phyloP scores from a whole-genome alignment of 768 basidiomycete species.

The Pilatotrama ljubarskyi region DNA sequence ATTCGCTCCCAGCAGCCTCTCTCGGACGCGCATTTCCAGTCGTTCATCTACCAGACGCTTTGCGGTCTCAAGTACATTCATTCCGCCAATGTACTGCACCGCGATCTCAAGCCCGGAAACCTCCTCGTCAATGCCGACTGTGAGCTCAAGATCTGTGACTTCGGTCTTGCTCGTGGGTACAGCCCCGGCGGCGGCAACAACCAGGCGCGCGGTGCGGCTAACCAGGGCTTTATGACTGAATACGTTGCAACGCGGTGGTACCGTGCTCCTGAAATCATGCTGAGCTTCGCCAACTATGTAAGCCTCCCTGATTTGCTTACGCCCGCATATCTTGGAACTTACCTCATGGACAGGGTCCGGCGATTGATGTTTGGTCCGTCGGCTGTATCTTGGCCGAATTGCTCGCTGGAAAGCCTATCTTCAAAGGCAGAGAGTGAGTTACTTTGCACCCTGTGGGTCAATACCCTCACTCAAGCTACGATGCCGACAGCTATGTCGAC shows the following conservation, averaged over 20 bases:
- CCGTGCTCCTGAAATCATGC: constrained; percentile 97
- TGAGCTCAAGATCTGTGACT: constrained; percentile 98
- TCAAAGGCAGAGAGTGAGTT: constrained; percentile 92
- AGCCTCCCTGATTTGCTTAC: constrained; percentile 33
- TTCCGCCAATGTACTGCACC: constrained; percentile 95
- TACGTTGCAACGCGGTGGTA: constrained; percentile 99
- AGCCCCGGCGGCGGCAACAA: constrained; percentile 79
- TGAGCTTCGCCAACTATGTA: constrained; percentile 94
- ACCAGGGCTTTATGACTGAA: constrained; percentile 98
- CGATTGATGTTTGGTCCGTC: constrained; percentile 95
- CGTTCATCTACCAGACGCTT: constrained; percentile 97
- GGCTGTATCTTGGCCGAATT: constrained; percentile 95
- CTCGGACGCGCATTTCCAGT: constrained; percentile 91
- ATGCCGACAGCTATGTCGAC: constrained; percentile 86
- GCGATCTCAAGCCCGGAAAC: constrained; percentile 94
- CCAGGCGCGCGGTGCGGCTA: constrained; percentile 57
- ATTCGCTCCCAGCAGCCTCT: constrained; percentile 86
- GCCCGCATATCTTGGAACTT: not conserved
- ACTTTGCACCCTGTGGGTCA: not conserved
- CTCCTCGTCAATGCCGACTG: constrained; percentile 98
- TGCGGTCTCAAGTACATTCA: constrained; percentile 99
- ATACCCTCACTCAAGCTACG: not conserved
- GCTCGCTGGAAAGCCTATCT: constrained; percentile 91
- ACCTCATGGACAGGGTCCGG: constrained; percentile 61
- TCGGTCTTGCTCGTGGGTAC: constrained; percentile 94